Base-by-base conservation (phyloP, 768 basidiomycete genomes). In the Ramaria rubella region DNA sequence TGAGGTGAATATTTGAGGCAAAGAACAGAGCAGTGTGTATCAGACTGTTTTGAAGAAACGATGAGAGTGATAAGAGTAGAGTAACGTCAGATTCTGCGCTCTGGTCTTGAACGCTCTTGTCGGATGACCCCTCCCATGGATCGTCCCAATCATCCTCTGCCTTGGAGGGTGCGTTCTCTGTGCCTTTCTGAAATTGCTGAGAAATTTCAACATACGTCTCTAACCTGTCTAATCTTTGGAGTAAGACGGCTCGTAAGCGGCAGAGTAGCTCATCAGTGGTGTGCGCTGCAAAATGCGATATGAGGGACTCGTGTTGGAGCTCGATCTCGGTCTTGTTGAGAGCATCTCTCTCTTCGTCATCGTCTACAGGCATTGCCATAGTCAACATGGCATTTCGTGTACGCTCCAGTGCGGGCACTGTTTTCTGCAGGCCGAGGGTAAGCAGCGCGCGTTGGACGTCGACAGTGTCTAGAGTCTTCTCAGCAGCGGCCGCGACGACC, bases 401-500 rank as follows among this genome's bases (percentile, higher is more conserved):
- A 46, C 78, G 74, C 57, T 75, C 71, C 44, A 81, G 62, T 24
- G 79, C 80, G 53, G 66, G 58, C 33, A 72, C 65, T 6, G 85
- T 86, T 62, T 87, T 77, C 60, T 78, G 64, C 46, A 92, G 70
- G 8, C 87, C 92, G 26, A 83, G 67, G 34, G 81, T 73, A 24
- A 91, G 73, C 27, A 93, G 72, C 8, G 73, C 72, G 50, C 75
- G 75, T 60, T 90, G 83, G 14, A 81, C 68, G 52, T 66, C 67
- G 21, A 76, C 70, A 65, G 82, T 74, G 59, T 85, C 74, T n/a
- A 86, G 70, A 24, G 86, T 68, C 56, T 85, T 76, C 71, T 90
- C 88, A 24, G 75, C 72, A 62, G 82, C 86, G 2, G 89, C 87
- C n/a, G 85, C 81, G 34, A 77, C 78, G 15, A 83, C 85, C 89